Percentiles rank a stretch among this genome's conserved stretches.
Evolutionary conservation across 2,329 filamentous ascomycete species (phyloP).

Genomic region (Cryphonectria parasitica): DNA sequence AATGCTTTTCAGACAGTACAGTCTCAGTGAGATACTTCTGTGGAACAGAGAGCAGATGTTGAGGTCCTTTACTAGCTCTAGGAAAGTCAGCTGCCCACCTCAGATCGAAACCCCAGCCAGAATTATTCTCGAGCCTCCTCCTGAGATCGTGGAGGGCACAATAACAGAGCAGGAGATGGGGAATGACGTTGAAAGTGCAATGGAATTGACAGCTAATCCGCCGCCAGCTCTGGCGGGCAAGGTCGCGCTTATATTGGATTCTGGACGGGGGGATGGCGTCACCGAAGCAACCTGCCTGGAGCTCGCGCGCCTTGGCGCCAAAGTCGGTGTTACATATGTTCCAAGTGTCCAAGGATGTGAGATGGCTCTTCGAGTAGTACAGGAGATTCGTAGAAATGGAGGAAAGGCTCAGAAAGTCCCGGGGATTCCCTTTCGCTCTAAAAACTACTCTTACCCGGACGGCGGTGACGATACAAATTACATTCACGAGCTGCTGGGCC

Average conservation of each 20-base stretch:
- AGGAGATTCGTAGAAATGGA: neutral
- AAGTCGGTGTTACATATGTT: conserved; percentile 5
- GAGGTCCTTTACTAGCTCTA: neutral
- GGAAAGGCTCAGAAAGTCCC: neutral
- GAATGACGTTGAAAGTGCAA: neutral
- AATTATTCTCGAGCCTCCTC: neutral
- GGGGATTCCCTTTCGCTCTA: conserved; percentile 10
- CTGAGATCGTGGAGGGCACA: neutral
- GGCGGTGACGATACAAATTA: neutral
- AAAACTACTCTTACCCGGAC: neutral
- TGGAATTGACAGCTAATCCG: neutral
- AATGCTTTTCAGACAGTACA: neutral
- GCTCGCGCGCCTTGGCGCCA: conserved; percentile 8
- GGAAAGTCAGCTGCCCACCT: neutral
- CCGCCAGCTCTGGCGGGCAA: neutral
- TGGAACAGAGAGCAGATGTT: neutral
- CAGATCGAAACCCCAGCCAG: neutral
- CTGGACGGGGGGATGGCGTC: neutral
- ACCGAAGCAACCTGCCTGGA: conserved; percentile 9
- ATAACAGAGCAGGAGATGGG: neutral
- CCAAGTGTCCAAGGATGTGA: neutral
- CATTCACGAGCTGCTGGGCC: neutral
- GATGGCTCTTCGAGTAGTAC: neutral
- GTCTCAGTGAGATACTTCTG: neutral
- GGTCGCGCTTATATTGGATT: conserved; percentile 1